Conservation (phyloP, 768 basidiomycete species). For the Tulasnella calospora region DNA sequence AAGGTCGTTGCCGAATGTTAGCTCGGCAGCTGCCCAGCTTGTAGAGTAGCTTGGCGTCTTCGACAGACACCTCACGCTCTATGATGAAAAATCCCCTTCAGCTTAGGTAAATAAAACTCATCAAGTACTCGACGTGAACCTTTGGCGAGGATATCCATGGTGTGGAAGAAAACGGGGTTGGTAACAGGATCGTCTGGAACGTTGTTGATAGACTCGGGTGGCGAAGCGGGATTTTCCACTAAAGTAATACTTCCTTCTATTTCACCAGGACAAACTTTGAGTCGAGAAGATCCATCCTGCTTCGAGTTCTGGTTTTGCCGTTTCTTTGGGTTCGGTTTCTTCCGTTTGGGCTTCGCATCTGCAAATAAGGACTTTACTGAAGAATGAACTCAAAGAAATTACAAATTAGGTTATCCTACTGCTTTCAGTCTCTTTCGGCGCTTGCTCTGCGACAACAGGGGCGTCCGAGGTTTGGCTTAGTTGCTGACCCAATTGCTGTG, state of each 20-base stretch:
- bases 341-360: not conserved
- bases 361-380: not conserved
- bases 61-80: not conserved
- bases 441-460: not conserved
- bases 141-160: slow-evolving; percentile 5
- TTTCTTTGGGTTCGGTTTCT: not conserved
- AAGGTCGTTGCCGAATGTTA: not conserved
- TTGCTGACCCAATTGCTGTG: not conserved
- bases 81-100: not conserved
- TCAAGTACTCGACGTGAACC: not conserved
- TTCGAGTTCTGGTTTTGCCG: not conserved
- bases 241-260: not conserved
- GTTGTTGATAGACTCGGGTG: not conserved
- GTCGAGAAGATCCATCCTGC: not conserved
- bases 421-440: not conserved
- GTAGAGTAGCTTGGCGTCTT: not conserved
- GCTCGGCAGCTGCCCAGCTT: not conserved
- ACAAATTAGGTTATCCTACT: not conserved
- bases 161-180: not conserved
- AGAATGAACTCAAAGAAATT: not conserved
- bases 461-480: not conserved
- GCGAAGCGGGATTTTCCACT: not conserved
- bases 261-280: not conserved
- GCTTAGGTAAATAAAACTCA: not conserved
- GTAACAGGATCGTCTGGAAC: not conserved